Base-by-base conservation (phyloP, 2,329 filamentous ascomycete genomes). In the Aspergillus sp. region DNA sequence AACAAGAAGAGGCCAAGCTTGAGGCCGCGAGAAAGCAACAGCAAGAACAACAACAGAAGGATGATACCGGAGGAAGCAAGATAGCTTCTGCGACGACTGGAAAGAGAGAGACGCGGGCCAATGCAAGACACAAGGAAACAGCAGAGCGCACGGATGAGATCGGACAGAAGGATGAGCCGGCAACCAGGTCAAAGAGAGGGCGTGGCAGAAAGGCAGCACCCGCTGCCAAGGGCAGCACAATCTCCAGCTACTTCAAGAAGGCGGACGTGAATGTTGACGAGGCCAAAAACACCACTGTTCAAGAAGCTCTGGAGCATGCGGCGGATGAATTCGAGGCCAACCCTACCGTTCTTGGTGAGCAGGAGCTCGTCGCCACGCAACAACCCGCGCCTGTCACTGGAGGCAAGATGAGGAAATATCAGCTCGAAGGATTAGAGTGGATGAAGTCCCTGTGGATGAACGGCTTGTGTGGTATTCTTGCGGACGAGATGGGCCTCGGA, bases 371-470 rank as follows among this genome's bases (percentile, higher is more conserved):
- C 60, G 92, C 96, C 74, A 94, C 93, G 0, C 84, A 90, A 64
- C 95, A 99, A 73, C 95, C 95, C 0, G 88, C 89, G 65, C 87
- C 93, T 61, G 88, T 99, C 69, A 88, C 89, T 0, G 92, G 92
- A 5, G 95, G 95, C 1, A 90, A 89, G 4, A 98, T 99, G 94
- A 85, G 93, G 19, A 90, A 91, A 64, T 99, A 99, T 72, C 95
- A 99, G 70, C 80, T 99, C 0, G 94, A 98, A 74, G 95, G 95
- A 0, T 77, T 99, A 1, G 96, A 96, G 0, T 99, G 95, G 95
- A 89, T 99, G 82, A 86, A 87, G 34, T 88, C 86, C 0, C 74
- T 90, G 3, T 96, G 91, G 69, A 92, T 97, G 82, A 95, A 97
- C 71, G 93, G 93, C 11, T 86, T 97, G 76, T 96, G 92, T 67